Evolutionary conservation across 2,329 filamentous ascomycete species (phyloP).

Genomic region (Tetracladium maxilliforme): DNA sequence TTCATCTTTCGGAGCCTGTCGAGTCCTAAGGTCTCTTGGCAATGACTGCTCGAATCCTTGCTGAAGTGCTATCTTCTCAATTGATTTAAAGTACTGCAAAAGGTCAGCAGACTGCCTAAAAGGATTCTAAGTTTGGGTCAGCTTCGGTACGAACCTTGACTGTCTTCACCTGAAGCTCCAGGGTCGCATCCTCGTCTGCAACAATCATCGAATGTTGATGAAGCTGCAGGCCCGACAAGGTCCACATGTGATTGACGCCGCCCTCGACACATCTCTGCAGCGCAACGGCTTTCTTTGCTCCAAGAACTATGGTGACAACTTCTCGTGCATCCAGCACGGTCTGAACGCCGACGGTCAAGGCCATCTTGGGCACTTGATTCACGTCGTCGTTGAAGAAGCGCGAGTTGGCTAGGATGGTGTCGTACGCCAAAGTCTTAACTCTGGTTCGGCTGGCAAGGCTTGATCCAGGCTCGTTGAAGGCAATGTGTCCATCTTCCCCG

Average conservation of each 20-base stretch:
- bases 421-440: constrained; percentile 49
- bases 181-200: constrained; percentile 60
- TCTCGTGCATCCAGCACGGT: constrained; percentile 66
- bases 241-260: constrained; percentile 78
- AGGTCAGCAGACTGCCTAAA: no score
- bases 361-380: constrained; percentile 57
- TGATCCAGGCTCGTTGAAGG: constrained; percentile 51
- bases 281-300: constrained; percentile 62
- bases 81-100: no score
- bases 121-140: no score
- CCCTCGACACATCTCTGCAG: constrained; percentile 65
- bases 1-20: no score
- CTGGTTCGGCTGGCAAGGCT: constrained; percentile 42
- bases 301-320: constrained; percentile 67
- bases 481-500: constrained; percentile 49
- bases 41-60: no score
- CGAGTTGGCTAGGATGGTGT: constrained; percentile 64
- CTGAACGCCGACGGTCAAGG: constrained; percentile 65
- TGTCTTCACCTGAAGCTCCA: constrained; percentile 56
- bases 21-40: no score
- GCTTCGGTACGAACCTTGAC: no score
- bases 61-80: no score
- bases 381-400: constrained; percentile 65
- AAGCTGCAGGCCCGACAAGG: constrained; percentile 60
- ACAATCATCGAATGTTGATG: constrained; percentile 67